Evolutionary conservation across 352 stramenopile species (phyloP), one percentile per base, ranked within the genome.

Genomic region (Phytophthora macrochlamydospora): DNA sequence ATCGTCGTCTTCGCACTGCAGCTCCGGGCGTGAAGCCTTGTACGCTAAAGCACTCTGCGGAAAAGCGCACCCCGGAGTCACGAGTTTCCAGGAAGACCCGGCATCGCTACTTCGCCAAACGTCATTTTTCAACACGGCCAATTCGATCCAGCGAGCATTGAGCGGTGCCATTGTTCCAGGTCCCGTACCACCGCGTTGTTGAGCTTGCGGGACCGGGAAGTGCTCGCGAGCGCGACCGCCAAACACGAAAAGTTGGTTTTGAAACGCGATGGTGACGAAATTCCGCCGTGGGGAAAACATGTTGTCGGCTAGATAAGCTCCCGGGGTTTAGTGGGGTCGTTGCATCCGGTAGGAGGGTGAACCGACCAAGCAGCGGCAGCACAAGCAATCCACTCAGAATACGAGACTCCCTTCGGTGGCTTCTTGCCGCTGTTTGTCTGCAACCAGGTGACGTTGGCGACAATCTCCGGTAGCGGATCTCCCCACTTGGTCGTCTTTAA

Each of bases 231-330:
- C 85, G 0, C 81, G 75, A 29, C 85, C 85, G 14, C 85, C 83
- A 18, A 93, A 73, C 2, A 93, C 79, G 14, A 73, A 81, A 4
- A 93, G 49, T 44, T 90, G 70, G 43, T 88, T 83, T 30, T 88
- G 62, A 56, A 91, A 91, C 13, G 78, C 70, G 1, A 84, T 51
- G 5, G 82, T 73, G 2, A 83, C 83, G 51, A 92, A 91, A 43
- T 93, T 90, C 12, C 85, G 79, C 0, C 85, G 69, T 31, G 85
- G 83, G 32, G 81, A 91, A 37, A 90, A 93, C 85, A 93, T 93
- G 45, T 87, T 90, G 54, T 93, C 83, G 3, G 85, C 78, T 14
- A 93, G 42, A 51, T 93, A 93, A 31, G 81, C 70, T 2, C 85
- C 85, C 1, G 85, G 85, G 85, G 74, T 51, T 75, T 65, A 2